Percentiles rank a stretch among this genome's conserved stretches.
These are phyloP conservation scores for Beauveria varroae DNA, from an alignment of 2,329 filamentous ascomycete species.

Conservation along the genomic window DNA sequence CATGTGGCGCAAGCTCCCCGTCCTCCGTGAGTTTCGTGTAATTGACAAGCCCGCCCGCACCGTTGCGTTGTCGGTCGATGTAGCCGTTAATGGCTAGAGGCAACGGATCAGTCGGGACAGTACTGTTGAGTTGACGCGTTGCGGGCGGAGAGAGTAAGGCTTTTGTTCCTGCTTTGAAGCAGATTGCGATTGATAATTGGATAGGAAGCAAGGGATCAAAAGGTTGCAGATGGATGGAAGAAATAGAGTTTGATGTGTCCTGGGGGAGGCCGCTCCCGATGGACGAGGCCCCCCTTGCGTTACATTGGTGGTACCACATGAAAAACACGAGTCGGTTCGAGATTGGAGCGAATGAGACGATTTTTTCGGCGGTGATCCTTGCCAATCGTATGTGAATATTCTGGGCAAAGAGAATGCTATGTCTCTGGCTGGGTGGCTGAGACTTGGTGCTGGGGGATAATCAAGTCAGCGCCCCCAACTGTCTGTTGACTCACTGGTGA, in stretches of 20 bases:
- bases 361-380: neutral
- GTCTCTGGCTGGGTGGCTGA: conserved; percentile 5
- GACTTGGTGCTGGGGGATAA: neutral
- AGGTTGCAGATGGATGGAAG: neutral
- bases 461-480: neutral
- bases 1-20: neutral
- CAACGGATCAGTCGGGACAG: neutral
- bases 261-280: neutral
- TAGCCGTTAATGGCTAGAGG: neutral
- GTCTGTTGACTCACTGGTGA: neutral
- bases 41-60: neutral
- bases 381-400: neutral
- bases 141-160: neutral
- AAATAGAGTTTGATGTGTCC: neutral
- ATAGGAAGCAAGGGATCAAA: too few species aligned
- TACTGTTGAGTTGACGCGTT: neutral
- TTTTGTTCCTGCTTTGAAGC: neutral
- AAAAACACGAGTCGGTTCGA: neutral
- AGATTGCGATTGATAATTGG: neutral
- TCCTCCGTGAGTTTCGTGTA: neutral
- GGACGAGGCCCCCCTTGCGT: neutral
- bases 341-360: neutral
- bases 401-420: neutral
- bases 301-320: conserved; percentile 3
- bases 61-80: neutral